Conservation (phyloP, 2,329 filamentous ascomycete species). For the Hypoxylon sp. region DNA sequence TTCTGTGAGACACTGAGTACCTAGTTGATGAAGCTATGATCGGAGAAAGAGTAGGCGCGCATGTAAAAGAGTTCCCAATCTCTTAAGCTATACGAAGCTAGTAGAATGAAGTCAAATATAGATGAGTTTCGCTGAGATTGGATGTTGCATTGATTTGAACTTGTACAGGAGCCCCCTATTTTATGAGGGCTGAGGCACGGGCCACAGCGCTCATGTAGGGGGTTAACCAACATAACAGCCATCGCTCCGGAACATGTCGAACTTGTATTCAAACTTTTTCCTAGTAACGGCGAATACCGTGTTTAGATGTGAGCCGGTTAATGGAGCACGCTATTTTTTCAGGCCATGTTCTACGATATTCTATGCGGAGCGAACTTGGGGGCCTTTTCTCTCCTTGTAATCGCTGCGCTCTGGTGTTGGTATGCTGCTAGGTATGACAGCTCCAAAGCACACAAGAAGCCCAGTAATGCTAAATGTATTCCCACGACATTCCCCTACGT, state of each 20-base stretch:
- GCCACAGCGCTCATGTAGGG: too few relatives aligned
- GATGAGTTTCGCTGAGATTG: too few relatives aligned
- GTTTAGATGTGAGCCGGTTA: not conserved
- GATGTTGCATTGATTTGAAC: too few relatives aligned
- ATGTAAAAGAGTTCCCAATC: too few relatives aligned
- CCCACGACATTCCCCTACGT: slow-evolving; percentile 48
- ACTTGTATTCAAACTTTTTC: not conserved
- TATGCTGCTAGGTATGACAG: slow-evolving; percentile 29
- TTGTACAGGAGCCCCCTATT: too few relatives aligned
- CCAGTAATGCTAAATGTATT: slow-evolving; percentile 18
- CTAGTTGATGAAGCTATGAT: too few relatives aligned
- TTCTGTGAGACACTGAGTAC: too few relatives aligned
- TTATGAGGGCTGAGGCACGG: too few relatives aligned
- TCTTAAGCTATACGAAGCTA: too few relatives aligned
- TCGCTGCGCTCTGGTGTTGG: slow-evolving; percentile 37
- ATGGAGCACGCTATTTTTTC: not conserved
- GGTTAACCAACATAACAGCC: too few relatives aligned
- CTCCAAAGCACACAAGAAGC: slow-evolving; percentile 24
- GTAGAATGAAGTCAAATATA: too few relatives aligned
- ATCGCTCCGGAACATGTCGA: not conserved
- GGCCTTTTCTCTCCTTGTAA: slow-evolving; percentile 37
- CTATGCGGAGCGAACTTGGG: slow-evolving; percentile 25
- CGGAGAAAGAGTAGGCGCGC: too few relatives aligned
- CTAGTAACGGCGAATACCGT: not conserved
- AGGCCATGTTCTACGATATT: slow-evolving; percentile 31